Base-by-base conservation (phyloP, 1,284 basidiomycete genomes). In the Mycosarcoma mackinlayi region DNA sequence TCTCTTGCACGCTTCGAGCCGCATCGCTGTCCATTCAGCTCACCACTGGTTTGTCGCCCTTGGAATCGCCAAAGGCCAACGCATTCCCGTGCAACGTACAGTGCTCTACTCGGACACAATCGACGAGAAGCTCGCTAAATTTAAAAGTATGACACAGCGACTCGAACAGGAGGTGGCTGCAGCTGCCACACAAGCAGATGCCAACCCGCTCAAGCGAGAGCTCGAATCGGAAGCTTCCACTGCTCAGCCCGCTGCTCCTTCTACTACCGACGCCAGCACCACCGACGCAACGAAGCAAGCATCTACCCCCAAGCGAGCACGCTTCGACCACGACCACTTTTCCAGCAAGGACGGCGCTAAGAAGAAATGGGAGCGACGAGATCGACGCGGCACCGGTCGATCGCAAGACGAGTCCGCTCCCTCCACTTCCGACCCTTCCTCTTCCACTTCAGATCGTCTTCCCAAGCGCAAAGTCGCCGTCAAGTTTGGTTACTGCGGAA, bases 391-490 rank as follows among this genome's bases (percentile, higher is more conserved):
- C 8, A 71, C 68, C 30, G 58, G 58, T 19, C 40, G 54, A 19
- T 14, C 33, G 16, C 6, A 46, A 6, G 39, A 41, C 9, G 23
- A 23, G 5, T 3, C 31, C 5, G 30, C 38, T 16, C 19, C 40
- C 5, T 35, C 47, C 35, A 27, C 44, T 14, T n/a, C 19, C 13
- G 40, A 31, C 13, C 3, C 42, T 11, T 41, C 53, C 13, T 38
- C 51, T 5, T 35, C 38, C 19, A 35, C 44, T 4, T 21, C 31
- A 7, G 63, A 66, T 10, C 50, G 84, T 31, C 74, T 87, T 51
- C 86, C 86, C 13, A 88, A 88, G 83, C 85, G 85, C 76, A 85
- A 86, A 68, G 85, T 85, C n/a, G 86, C 86, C 1, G 79, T 87
- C 21, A 71, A 86, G 33, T 77, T 88, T 28, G 87, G 87, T 31